These are phyloP conservation scores for Dactylorhiza incarnata DNA, from an alignment of 106 monocot species.

Conservation along the genomic window DNA sequence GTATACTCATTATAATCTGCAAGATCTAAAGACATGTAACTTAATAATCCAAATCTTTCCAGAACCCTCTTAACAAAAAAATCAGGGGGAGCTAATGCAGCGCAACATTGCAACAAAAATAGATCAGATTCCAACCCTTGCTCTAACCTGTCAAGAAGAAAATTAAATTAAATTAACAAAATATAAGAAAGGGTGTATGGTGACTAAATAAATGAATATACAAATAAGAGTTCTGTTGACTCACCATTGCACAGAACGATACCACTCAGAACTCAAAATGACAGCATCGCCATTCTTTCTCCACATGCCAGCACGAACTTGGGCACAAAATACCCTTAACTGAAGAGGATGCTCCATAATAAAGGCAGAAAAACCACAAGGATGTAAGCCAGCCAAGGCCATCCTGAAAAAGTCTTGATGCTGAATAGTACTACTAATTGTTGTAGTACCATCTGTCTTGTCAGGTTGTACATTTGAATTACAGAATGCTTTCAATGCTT, in stretches of 20 bases:
- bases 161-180: conserved; percentile 4
- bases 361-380: conserved; percentile 69
- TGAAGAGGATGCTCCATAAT: conserved; percentile 89
- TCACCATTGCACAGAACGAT: conserved; percentile 61
- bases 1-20: conserved; percentile 67
- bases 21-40: conserved; percentile 59
- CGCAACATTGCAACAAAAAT: conserved; percentile 94
- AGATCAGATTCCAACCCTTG: conserved; percentile 79
- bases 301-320: conserved; percentile 98
- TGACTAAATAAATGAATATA: not conserved
- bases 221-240: not conserved
- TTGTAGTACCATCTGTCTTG: conserved; percentile 6
- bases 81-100: conserved; percentile 92
- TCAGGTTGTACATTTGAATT: conserved; percentile 18
- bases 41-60: conserved; percentile 81
- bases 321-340: conserved; percentile 86
- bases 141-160: conserved; percentile 48
- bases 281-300: conserved; percentile 85
- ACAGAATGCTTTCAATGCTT: conserved; percentile 51
- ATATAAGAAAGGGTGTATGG: not conserved
- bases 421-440: not conserved
- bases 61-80: conserved; percentile 67
- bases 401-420: conserved; percentile 41
- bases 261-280: conserved; percentile 50
- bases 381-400: conserved; percentile 43